A percentile compares a stretch with the other conserved stretches of the same genome.
These are phyloP conservation scores for Hirsutella minnesotensis DNA, from an alignment of 2,329 filamentous ascomycete species.

Conservation along the genomic window DNA sequence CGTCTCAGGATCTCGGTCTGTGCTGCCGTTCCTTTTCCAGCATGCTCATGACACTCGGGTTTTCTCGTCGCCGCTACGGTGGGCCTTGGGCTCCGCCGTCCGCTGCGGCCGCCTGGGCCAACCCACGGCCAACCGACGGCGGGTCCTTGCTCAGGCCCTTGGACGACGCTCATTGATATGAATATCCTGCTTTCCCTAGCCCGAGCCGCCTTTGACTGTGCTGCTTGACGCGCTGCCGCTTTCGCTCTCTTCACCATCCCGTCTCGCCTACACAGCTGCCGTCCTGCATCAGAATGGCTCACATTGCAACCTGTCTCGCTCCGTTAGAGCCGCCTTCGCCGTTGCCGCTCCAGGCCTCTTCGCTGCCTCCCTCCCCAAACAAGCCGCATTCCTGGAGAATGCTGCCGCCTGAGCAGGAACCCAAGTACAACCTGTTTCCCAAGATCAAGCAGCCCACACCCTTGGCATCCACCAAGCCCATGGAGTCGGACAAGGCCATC, in stretches of 20 bases:
- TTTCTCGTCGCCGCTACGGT: constrained; percentile 2
- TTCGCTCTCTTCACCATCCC: not conserved
- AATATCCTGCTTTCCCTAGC: not conserved
- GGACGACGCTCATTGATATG: too few species aligned
- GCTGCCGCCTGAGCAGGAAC: constrained; percentile 37
- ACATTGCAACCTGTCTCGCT: constrained; percentile 49
- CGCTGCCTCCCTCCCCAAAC: constrained; percentile 17
- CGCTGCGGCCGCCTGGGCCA: not conserved
- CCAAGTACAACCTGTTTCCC: constrained; percentile 52
- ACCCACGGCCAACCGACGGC: not conserved
- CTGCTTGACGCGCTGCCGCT: not conserved
- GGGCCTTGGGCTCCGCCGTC: not conserved
- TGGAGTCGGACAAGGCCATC: constrained; percentile 39
- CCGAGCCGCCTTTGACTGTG: not conserved
- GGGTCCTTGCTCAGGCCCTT: not conserved
- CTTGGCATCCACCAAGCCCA: constrained; percentile 28
- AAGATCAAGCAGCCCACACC: constrained; percentile 34
- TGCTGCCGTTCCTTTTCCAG: constrained; percentile 6
- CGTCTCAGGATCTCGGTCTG: constrained; percentile 10
- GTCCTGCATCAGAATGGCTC: constrained; percentile 35
- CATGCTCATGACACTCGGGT: constrained; percentile 5
- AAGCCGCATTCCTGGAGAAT: constrained; percentile 47
- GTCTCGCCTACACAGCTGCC: constrained; percentile 2
- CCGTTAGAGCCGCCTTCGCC: constrained; percentile 31
- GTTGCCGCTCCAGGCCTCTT: constrained; percentile 2